Evolutionary conservation across 441 rosid genomes (phyloP).

Genomic region (Populus hybrid): DNA sequence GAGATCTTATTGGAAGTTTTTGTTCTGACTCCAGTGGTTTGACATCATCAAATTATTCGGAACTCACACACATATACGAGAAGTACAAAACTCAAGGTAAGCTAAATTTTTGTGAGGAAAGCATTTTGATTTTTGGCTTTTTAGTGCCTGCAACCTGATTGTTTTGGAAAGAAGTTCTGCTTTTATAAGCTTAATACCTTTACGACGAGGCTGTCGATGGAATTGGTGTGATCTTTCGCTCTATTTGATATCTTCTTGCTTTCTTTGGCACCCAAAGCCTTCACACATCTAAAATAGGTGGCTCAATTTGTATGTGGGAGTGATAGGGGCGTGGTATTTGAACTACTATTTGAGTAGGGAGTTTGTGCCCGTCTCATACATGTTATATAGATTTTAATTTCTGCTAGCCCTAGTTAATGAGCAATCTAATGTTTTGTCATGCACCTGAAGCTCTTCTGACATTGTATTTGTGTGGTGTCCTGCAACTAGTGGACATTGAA

Average conservation of each 20-base stretch:
- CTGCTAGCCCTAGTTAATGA: neutral
- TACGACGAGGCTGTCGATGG: neutral
- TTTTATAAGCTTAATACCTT: constrained; percentile 5
- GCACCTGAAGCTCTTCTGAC: neutral
- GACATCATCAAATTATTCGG: constrained; percentile 83
- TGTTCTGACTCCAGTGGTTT: constrained; percentile 58
- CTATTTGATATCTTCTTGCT: neutral
- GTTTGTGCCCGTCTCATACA: neutral
- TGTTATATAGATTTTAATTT: neutral
- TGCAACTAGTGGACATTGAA: neutral
- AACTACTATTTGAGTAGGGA: neutral
- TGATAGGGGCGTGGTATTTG: neutral
- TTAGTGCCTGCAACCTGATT: neutral
- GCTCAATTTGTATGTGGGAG: neutral
- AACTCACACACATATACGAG: constrained; percentile 70
- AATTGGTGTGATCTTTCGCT: neutral
- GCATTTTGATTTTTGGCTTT: neutral
- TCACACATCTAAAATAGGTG: neutral
- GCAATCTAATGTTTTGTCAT: neutral
- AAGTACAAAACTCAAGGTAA: constrained; percentile 75
- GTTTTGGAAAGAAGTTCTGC: constrained; percentile 37
- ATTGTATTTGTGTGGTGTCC: neutral
- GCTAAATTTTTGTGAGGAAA: neutral
- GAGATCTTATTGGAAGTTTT: constrained; percentile 26
- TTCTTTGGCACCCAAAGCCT: neutral